A percentile compares a stretch with the other conserved stretches of the same genome.
phyloP scores from a whole-genome alignment of 257 asterid genomes.

The Solanum bulbocastanum region DNA sequence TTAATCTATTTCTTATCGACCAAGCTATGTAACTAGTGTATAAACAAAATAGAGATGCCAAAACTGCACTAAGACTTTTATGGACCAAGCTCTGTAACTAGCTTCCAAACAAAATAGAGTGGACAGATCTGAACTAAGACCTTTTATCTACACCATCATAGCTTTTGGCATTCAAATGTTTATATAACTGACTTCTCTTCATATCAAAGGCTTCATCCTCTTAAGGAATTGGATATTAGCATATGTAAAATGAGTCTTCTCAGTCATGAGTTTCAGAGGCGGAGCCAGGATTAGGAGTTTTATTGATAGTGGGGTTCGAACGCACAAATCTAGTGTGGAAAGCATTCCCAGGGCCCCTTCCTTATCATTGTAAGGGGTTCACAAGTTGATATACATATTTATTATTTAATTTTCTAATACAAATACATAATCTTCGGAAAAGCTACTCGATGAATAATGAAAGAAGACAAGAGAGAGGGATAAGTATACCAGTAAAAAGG shows the following conservation, averaged over 20 bases:
- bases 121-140: not conserved
- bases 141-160: not conserved
- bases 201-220: not conserved
- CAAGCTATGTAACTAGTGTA: not conserved
- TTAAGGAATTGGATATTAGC: not conserved
- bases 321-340: not conserved
- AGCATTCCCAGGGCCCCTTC: not conserved
- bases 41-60: not conserved
- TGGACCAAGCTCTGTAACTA: not conserved
- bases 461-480: not conserved
- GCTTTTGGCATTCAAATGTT: not conserved
- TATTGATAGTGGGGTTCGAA: not conserved
- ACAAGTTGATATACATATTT: not conserved
- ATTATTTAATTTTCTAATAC: too few relatives aligned
- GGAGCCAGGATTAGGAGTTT: not conserved
- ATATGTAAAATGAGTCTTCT: not conserved
- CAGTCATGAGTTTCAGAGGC: not conserved
- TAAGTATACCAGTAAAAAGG: not conserved
- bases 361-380: too few relatives aligned
- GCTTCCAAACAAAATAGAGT: not conserved
- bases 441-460: not conserved
- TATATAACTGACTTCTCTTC: not conserved
- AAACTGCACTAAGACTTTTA: not conserved
- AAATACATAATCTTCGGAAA: too few relatives aligned
- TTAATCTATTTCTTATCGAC: not conserved